Percentiles rank a stretch among this genome's conserved stretches.
Evolutionary conservation across 139 green algal genomes (phyloP).

Genomic region (Nannochloris sp.): DNA sequence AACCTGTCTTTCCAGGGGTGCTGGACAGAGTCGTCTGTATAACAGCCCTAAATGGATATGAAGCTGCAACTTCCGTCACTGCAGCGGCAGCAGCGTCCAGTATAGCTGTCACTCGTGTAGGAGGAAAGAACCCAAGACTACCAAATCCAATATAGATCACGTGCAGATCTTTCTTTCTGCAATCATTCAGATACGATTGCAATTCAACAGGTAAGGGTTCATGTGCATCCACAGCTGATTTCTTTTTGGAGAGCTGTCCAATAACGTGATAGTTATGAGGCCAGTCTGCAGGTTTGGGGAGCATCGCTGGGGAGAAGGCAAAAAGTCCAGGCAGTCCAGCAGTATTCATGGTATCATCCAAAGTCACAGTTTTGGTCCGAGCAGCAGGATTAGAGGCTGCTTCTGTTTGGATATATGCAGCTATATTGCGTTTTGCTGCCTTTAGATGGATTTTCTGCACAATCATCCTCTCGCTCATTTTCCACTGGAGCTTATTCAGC

Average conservation of each 20-base stretch:
- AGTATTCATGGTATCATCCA: background rate
- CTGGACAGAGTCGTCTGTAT: slow-evolving; percentile 1
- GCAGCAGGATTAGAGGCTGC: background rate
- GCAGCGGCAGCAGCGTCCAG: background rate
- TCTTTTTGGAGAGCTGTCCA: background rate
- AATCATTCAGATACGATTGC: background rate
- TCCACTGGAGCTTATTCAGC: background rate
- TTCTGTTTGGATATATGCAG: background rate
- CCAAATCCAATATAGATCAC: slow-evolving; percentile 1
- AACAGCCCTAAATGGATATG: background rate
- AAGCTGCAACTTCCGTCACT: background rate
- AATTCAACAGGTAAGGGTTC: background rate
- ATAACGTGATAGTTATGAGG: background rate
- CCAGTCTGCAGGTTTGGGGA: background rate
- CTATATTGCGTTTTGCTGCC: background rate
- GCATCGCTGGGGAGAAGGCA: background rate
- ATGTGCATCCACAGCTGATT: background rate
- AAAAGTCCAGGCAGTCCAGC: background rate
- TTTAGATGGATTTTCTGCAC: background rate
- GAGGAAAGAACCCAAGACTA: background rate
- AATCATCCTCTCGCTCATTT: background rate
- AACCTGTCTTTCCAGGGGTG: background rate
- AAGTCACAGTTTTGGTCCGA: background rate
- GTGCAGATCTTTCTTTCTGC: background rate
- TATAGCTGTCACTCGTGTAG: background rate